Percentiles rank a stretch among this genome's conserved stretches.
Evolutionary conservation across 148 eudicot species (phyloP).

Genomic region (Diospyros kaki): DNA sequence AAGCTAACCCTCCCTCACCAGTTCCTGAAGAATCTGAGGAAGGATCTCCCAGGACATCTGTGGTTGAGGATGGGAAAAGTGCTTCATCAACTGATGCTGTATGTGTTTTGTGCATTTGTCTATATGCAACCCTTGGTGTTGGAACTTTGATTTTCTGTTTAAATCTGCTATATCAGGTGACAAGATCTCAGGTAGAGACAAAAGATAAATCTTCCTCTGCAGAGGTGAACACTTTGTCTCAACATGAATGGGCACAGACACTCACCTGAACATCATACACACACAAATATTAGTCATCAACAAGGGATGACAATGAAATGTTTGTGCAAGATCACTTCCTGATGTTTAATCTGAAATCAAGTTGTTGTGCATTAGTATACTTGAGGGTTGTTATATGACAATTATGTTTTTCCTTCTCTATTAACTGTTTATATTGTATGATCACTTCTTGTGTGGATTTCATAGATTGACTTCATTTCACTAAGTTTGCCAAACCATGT

Average conservation of each 20-base stretch:
- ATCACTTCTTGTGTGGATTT: no score
- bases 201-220: constrained; percentile 48
- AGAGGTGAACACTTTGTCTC: constrained; percentile 36
- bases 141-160: background rate
- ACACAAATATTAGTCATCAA: background rate
- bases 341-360: no score
- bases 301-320: background rate
- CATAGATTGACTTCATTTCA: no score
- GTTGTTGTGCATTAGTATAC: no score
- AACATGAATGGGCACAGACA: background rate
- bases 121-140: background rate
- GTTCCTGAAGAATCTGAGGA: constrained; percentile 92
- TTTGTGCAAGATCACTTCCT: no score
- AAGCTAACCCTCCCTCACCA: constrained; percentile 93
- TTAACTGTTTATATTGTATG: no score
- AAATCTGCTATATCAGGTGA: constrained; percentile 32
- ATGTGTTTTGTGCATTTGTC: constrained; percentile 22
- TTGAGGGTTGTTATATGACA: no score
- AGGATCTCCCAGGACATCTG: constrained; percentile 58
- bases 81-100: constrained; percentile 52
- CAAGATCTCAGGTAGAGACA: constrained; percentile 43
- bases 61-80: constrained; percentile 47
- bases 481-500: no score
- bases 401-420: no score
- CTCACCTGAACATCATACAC: background rate